phyloP scores from a whole-genome alignment of 305 asterid genomes.

The Fraxinus paxiana region DNA sequence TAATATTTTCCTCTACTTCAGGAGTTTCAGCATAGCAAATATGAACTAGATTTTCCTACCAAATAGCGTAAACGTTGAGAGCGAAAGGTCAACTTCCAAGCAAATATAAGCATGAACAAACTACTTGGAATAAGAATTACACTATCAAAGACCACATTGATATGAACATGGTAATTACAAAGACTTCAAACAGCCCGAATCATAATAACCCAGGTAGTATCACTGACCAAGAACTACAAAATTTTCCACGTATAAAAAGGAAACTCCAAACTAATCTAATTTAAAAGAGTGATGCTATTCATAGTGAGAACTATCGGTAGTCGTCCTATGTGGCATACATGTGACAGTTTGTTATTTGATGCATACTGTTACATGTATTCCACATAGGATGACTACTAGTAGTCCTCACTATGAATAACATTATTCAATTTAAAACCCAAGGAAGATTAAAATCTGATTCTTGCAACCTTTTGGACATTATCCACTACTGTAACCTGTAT shows the following conservation, averaged over 20 bases:
- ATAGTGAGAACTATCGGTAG: too few species aligned
- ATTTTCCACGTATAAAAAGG: constrained; percentile 10
- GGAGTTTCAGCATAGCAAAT: neutral
- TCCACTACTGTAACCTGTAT: neutral
- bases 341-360: too few species aligned
- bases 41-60: neutral
- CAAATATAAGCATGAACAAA: neutral
- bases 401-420: too few species aligned
- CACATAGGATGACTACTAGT: too few species aligned
- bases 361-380: too few species aligned
- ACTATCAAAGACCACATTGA: neutral
- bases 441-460: neutral
- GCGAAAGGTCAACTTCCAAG: neutral
- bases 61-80: neutral
- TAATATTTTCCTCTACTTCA: neutral
- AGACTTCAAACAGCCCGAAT: neutral
- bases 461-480: neutral
- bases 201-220: neutral
- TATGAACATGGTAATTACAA: neutral
- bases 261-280: neutral
- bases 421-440: neutral
- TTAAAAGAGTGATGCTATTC: too few species aligned
- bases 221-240: constrained; percentile 14
- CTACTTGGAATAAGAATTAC: neutral
- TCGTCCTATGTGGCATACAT: too few species aligned